Conservation (phyloP, 768 basidiomycete species). For the Lentinula guzmanii region DNA sequence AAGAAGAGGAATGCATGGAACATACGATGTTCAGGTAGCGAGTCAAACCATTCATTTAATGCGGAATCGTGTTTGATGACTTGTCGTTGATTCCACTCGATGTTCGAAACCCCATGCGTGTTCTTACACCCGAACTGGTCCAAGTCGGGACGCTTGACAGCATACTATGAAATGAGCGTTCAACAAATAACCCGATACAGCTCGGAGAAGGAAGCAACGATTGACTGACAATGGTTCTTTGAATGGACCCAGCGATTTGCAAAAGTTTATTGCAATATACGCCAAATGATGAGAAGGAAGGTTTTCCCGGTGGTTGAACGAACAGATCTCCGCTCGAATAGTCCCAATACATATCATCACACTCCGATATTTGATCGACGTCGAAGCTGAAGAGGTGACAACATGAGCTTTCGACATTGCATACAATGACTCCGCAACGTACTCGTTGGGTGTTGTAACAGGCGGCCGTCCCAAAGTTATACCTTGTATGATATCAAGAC, state of each 20-base stretch:
- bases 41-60: slow-evolving; percentile 53
- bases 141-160: not conserved
- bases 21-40: slow-evolving; percentile 39
- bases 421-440: slow-evolving; percentile 12
- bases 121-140: not conserved
- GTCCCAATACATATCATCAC: slow-evolving; percentile 40
- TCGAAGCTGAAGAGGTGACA: slow-evolving; percentile 22
- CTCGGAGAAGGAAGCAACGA: not conserved
- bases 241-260: not conserved
- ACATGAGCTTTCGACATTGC: not conserved
- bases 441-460: slow-evolving; percentile 34
- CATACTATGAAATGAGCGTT: slow-evolving; percentile 1
- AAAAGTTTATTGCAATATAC: not conserved
- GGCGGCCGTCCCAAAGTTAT: slow-evolving; percentile 42
- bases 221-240: not conserved
- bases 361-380: slow-evolving; percentile 41
- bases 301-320: slow-evolving; percentile 8
- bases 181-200: not conserved
- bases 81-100: slow-evolving; percentile 1
- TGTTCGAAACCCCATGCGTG: not conserved
- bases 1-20: not conserved
- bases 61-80: slow-evolving; percentile 24
- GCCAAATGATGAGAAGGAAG: slow-evolving; percentile 1
- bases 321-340: slow-evolving; percentile 13
- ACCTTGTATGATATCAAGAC: slow-evolving; percentile 7